Percentiles rank a stretch among this genome's conserved stretches.
phyloP scores from a whole-genome alignment of 192 early-diverging fungal species.

The Polychytrium aggregatum region DNA sequence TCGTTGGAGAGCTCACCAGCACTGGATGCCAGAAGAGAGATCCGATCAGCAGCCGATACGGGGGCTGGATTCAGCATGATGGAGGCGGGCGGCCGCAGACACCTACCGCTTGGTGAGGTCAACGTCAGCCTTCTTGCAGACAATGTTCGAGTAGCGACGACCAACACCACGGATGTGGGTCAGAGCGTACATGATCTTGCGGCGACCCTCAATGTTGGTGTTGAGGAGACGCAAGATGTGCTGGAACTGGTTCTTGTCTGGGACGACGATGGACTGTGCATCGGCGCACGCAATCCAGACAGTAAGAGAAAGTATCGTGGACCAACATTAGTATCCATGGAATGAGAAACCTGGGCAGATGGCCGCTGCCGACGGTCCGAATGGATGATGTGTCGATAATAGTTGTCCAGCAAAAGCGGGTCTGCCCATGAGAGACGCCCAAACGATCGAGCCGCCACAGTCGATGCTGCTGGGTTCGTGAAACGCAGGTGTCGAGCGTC shows the following conservation, averaged over 20 bases:
- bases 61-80: background rate
- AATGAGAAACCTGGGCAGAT: too few relatives aligned
- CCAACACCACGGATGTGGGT: conserved; percentile 97
- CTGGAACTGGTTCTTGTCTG: conserved; percentile 77
- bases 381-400: too few relatives aligned
- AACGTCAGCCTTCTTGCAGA: conserved; percentile 98
- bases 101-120: conserved; percentile 88
- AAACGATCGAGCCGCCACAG: too few relatives aligned
- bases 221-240: conserved; percentile 98
- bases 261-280: too few relatives aligned
- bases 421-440: too few relatives aligned
- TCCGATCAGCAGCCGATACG: background rate
- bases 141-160: conserved; percentile 97
- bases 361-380: too few relatives aligned
- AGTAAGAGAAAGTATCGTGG: too few relatives aligned
- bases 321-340: too few relatives aligned
- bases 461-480: too few relatives aligned
- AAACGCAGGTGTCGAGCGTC: too few relatives aligned
- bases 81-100: background rate
- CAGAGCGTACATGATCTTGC: conserved; percentile 91
- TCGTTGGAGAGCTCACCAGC: conserved; percentile 96
- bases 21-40: conserved; percentile 26
- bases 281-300: too few relatives aligned
- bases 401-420: too few relatives aligned
- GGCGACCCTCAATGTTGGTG: conserved; percentile 96